These are phyloP conservation scores for Auricularia sp. DNA, from an alignment of 768 basidiomycete species.

Conservation along the genomic window DNA sequence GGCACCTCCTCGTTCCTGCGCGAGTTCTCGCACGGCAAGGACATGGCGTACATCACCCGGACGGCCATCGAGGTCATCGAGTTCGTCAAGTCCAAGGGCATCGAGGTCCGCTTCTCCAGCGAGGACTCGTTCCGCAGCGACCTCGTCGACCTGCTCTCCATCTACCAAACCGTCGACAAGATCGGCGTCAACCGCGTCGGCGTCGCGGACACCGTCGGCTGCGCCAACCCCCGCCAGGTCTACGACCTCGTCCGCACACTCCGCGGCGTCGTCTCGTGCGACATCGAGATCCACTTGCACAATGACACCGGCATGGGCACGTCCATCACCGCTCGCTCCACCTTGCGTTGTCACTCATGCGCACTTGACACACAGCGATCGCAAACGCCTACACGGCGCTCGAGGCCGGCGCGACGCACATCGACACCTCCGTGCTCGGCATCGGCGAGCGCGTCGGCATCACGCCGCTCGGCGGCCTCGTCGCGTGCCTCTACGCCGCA, in stretches of 20 bases:
- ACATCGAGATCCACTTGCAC: conserved; percentile 97
- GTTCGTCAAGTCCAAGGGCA: conserved; percentile 98
- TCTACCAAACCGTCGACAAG: conserved; percentile 99
- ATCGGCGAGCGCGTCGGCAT: conserved; percentile 99
- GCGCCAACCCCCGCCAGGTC: conserved; percentile 96
- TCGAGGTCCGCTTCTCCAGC: conserved; percentile 98
- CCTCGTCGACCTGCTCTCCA: conserved; percentile 94
- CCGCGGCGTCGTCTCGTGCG: conserved; percentile 91
- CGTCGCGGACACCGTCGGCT: conserved; percentile 98
- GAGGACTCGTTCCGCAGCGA: conserved; percentile 99
- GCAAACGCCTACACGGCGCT: conserved; percentile 97
- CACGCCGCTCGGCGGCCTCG: conserved; percentile 92
- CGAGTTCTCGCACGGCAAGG: conserved; percentile 99
- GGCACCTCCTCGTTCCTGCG: conserved; percentile 98
- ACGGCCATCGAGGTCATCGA: conserved; percentile 97
- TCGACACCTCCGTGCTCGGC: conserved; percentile 97
- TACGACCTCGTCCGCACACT: conserved; percentile 97
- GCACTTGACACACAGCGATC: conserved; percentile 48
- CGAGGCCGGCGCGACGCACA: conserved; percentile 97
- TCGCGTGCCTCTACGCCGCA: conserved; percentile 93
- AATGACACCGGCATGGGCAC: conserved; percentile 95
- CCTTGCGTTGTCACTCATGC: not conserved
- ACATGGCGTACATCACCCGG: conserved; percentile 99
- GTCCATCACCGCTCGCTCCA: conserved; percentile 15
- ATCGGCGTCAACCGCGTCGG: conserved; percentile 98